Base-by-base conservation (phyloP, 768 basidiomycete species). In the Mycena polygramma region DNA sequence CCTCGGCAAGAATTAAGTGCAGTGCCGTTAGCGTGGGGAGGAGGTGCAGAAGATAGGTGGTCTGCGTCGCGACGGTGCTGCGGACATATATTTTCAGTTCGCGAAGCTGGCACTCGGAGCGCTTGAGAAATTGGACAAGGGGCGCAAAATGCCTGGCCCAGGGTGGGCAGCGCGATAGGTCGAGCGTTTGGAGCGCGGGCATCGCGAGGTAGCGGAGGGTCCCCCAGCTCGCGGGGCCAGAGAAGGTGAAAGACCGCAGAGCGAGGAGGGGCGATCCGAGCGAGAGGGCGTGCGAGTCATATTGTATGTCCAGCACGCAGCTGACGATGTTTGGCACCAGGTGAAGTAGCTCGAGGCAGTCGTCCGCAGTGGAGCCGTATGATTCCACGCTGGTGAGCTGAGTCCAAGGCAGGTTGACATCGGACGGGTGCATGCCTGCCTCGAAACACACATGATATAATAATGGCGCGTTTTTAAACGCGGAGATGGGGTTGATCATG, bases 401-500 rank as follows among this genome's bases (percentile, higher is more conserved):
- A 9, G 17, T 43, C 62, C 63, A 69, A 17, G 68, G 63, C 48
- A 64, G 63, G 45, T 54, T 13, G 57, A 69, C 20, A 35, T 69
- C 68, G 2, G 68, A 58, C 9, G 68, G 46, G 36, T 46, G 46
- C 46, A 69, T 69, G 19, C 62, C 68, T 0, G 45, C 68, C 36
- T 69, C 62, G 15, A 64, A 55, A n/a, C 55, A 63, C 15, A 64
- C 48, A 20, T 63, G 63, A 13, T 39, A 49, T 35, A 69, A 30
- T n/a, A 59, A 2, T 19, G 69, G 69, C 13, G 69, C 49, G 30
- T 70, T 36, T 15, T 15, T 14, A 9, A 70, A 70, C 2, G 58
- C 63, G 35, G 69, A 52, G 45, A 70, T 70, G 45, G 69, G 63
- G 19, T 70, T 41, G 53, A 70, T 61, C 30, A 65, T 70, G 11